Evolutionary conservation across 495 filamentous ascomycete genomes (phyloP).

Genomic region (Hyaloscypha bicolor): DNA sequence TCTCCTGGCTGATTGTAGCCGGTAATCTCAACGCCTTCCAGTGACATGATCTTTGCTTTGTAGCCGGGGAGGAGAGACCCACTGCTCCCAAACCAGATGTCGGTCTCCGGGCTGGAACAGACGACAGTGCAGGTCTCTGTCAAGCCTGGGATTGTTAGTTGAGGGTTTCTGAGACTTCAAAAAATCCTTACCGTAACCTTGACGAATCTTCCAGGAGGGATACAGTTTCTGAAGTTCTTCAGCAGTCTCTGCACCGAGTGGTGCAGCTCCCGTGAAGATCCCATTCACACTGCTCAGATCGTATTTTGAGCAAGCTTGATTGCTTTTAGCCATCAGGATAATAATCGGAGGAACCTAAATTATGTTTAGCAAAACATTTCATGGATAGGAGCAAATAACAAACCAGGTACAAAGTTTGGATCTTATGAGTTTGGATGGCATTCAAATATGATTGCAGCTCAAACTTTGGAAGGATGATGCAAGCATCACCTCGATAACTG

Average conservation of each 20-base stretch:
- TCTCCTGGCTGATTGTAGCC: constrained; percentile 79
- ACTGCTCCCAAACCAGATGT: constrained; percentile 72
- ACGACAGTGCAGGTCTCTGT: constrained; percentile 84
- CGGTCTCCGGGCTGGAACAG: constrained; percentile 61
- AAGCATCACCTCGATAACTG: constrained; percentile 74
- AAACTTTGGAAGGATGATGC: constrained; percentile 84
- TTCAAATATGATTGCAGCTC: constrained; percentile 67
- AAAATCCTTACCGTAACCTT: constrained; percentile 72
- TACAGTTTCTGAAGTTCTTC: constrained; percentile 65
- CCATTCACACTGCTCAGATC: constrained; percentile 69
- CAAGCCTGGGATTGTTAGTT: constrained; percentile 46
- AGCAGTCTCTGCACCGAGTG: constrained; percentile 78
- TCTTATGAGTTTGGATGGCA: constrained; percentile 73
- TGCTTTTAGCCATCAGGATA: constrained; percentile 74
- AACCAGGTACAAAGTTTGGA: constrained; percentile 63
- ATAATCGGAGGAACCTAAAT: constrained; percentile 77
- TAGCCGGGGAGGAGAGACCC: constrained; percentile 70
- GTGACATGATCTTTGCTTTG: constrained; percentile 69
- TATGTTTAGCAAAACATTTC: not conserved
- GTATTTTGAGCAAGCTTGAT: constrained; percentile 63
- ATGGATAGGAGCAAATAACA: constrained; percentile 36
- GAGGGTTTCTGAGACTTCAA: not conserved
- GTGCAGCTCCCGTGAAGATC: constrained; percentile 83
- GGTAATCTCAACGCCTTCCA: constrained; percentile 76
- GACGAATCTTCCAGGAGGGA: constrained; percentile 67